Percentiles rank a stretch among this genome's conserved stretches.
These are phyloP conservation scores for Phytophthora pistaciae DNA, from an alignment of 352 stramenopile species.

Conservation along the genomic window DNA sequence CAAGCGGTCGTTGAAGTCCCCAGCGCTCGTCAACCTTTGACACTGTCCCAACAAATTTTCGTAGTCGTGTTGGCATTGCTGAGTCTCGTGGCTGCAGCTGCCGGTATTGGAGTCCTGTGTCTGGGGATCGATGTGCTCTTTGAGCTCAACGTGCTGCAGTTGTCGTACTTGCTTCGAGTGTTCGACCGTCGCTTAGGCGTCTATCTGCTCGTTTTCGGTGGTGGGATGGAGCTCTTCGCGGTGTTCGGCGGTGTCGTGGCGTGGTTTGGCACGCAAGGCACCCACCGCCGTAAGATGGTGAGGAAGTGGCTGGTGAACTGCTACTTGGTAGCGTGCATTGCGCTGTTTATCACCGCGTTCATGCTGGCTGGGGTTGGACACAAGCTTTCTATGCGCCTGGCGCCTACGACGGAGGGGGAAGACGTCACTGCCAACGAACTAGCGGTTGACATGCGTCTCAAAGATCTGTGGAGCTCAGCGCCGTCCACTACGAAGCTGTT, in stretches of 20 bases:
- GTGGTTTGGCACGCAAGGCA: slow-evolving; percentile 28
- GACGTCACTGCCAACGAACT: background rate
- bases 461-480: slow-evolving; percentile 41
- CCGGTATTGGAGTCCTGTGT: slow-evolving; percentile 45
- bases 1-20: background rate
- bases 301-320: slow-evolving; percentile 34
- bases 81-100: slow-evolving; percentile 28
- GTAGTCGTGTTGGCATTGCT: slow-evolving; percentile 20
- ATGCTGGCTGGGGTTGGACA: slow-evolving; percentile 46
- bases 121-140: slow-evolving; percentile 66
- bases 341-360: slow-evolving; percentile 55
- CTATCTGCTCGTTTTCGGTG: slow-evolving; percentile 58
- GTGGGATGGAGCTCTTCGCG: slow-evolving; percentile 45
- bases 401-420: background rate
- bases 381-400: slow-evolving; percentile 38
- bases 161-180: slow-evolving; percentile 62
- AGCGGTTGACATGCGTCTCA: slow-evolving; percentile 27
- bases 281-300: background rate
- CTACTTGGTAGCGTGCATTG: slow-evolving; percentile 44
- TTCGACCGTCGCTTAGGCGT: slow-evolving; percentile 64
- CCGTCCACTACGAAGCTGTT: slow-evolving; percentile 50
- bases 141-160: slow-evolving; percentile 74
- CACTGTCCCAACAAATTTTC: slow-evolving; percentile 17
- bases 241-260: slow-evolving; percentile 38
- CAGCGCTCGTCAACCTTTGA: slow-evolving; percentile 2